These are phyloP conservation scores for Solanum clarkiae DNA, from an alignment of 257 asterid species.

Conservation along the genomic window DNA sequence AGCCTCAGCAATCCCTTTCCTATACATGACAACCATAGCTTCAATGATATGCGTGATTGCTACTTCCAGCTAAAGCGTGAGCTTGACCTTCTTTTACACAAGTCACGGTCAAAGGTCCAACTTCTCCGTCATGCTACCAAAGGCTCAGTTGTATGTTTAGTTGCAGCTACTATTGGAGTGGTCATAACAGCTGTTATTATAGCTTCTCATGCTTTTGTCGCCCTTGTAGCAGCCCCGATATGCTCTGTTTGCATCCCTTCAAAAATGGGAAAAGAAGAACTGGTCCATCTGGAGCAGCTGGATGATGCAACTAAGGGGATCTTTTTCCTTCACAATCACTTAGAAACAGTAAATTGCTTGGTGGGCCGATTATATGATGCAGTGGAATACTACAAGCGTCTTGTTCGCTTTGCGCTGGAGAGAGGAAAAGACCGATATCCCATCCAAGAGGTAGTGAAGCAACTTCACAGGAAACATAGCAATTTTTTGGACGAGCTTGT, in stretches of 20 bases:
- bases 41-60: slow-evolving; percentile 46
- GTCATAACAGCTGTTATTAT: slow-evolving; percentile 45
- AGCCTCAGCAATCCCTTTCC: slow-evolving; percentile 46
- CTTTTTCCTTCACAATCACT: slow-evolving; percentile 51
- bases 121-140: slow-evolving; percentile 20
- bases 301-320: slow-evolving; percentile 71
- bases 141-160: slow-evolving; percentile 42
- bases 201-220: slow-evolving; percentile 51
- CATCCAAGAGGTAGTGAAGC: slow-evolving; percentile 57
- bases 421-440: slow-evolving; percentile 55
- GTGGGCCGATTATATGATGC: slow-evolving; percentile 42
- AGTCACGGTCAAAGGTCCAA: slow-evolving; percentile 38
- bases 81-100: slow-evolving; percentile 37
- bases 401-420: slow-evolving; percentile 47
- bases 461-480: slow-evolving; percentile 46
- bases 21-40: slow-evolving; percentile 27
- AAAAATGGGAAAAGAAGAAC: slow-evolving; percentile 31
- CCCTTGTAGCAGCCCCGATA: slow-evolving; percentile 26
- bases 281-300: slow-evolving; percentile 47
- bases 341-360: slow-evolving; percentile 61
- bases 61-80: slow-evolving; percentile 47
- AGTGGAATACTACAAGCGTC: slow-evolving; percentile 42
- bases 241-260: slow-evolving; percentile 20
- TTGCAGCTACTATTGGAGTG: slow-evolving; percentile 51
- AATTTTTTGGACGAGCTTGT: slow-evolving; percentile 41